Evolutionary conservation across 306 rosid species (phyloP).

Genomic region (Fragaria iinumae): DNA sequence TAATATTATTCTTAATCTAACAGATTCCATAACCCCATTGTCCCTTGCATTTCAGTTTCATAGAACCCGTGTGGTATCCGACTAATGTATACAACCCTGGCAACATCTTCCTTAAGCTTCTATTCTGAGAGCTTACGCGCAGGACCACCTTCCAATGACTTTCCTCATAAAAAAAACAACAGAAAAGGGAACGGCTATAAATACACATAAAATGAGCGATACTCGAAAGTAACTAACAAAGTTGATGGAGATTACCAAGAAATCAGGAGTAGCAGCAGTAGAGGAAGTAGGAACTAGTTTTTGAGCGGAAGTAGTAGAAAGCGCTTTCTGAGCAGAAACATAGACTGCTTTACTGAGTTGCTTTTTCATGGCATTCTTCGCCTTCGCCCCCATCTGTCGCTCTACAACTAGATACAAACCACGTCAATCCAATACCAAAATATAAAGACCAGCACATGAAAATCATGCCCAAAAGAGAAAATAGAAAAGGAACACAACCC

Average conservation of each 20-base stretch:
- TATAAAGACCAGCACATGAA: not conserved
- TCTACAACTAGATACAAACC: not conserved
- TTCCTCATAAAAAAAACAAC: not conserved
- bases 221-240: not conserved
- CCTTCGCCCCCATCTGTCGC: slow-evolving; percentile 67
- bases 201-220: not conserved
- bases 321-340: slow-evolving; percentile 18
- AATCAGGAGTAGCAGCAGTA: slow-evolving; percentile 39
- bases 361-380: slow-evolving; percentile 74
- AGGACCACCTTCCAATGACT: slow-evolving; percentile 81
- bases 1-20: not conserved
- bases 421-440: not conserved
- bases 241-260: slow-evolving; percentile 44
- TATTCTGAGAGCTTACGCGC: slow-evolving; percentile 43
- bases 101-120: slow-evolving; percentile 41
- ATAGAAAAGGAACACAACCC: not conserved
- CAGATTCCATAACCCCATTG: not conserved
- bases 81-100: slow-evolving; percentile 58
- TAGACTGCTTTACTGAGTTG: slow-evolving; percentile 39
- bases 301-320: slow-evolving; percentile 8
- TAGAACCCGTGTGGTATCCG: slow-evolving; percentile 77
- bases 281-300: not conserved
- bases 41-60: slow-evolving; percentile 90
- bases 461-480: not conserved
- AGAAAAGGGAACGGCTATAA: not conserved